phyloP scores from a whole-genome alignment of 495 filamentous ascomycete species.

The Aspergillus incahuasiensis region DNA sequence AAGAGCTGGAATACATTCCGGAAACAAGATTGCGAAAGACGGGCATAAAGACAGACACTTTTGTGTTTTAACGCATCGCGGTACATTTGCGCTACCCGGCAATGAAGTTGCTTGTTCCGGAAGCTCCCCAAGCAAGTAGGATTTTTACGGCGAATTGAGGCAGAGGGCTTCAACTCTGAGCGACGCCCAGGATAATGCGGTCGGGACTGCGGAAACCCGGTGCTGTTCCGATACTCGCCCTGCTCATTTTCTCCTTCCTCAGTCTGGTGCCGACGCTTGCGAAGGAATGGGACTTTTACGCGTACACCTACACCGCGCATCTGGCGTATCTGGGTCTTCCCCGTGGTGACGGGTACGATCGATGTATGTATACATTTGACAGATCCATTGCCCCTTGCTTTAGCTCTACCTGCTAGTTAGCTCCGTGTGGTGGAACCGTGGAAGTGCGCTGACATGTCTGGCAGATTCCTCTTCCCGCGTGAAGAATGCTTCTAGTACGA shows the following conservation, averaged over 20 bases:
- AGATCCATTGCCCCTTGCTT: background rate
- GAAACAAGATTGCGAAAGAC: background rate
- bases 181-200: slow-evolving; percentile 32
- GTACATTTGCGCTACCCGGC: slow-evolving; percentile 5
- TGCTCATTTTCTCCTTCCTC: slow-evolving; percentile 36
- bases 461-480: slow-evolving; percentile 15
- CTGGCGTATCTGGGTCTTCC: slow-evolving; percentile 29
- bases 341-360: slow-evolving; percentile 14
- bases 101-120: slow-evolving; percentile 16
- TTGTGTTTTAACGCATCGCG: background rate
- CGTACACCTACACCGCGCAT: slow-evolving; percentile 16
- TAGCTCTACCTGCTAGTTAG: background rate
- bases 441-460: background rate
- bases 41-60: background rate
- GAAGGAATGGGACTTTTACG: slow-evolving; percentile 25
- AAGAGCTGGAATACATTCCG: background rate
- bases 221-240: slow-evolving; percentile 36
- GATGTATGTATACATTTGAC: slow-evolving; percentile 24
- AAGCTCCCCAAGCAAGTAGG: slow-evolving; percentile 8
- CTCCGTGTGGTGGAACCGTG: background rate
- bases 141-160: slow-evolving; percentile 8
- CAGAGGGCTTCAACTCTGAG: background rate
- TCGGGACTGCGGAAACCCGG: slow-evolving; percentile 36
- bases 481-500: slow-evolving; percentile 12
- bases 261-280: slow-evolving; percentile 35